Conservation (phyloP, 2,329 filamentous ascomycete species). For the Akanthomyces uredinophilus region DNA sequence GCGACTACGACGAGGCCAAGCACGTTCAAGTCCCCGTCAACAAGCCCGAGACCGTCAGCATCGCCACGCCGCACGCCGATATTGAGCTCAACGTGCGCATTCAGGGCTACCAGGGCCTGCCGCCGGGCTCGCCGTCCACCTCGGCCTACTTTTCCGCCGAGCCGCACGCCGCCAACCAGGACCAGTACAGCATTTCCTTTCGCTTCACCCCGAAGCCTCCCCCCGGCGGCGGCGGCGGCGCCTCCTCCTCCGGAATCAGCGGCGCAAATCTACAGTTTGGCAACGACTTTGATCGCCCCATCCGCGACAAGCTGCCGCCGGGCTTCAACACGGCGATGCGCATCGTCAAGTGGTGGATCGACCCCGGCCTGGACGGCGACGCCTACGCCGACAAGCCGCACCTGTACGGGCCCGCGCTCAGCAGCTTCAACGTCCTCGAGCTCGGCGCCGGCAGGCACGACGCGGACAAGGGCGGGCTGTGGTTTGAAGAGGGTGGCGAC, state of each 20-base stretch:
- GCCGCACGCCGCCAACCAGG: constrained; percentile 58
- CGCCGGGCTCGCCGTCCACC: constrained; percentile 60
- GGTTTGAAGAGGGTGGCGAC: constrained; percentile 63
- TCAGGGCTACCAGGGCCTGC: constrained; percentile 63
- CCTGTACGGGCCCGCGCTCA: constrained; percentile 76
- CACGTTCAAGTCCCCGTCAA: constrained; percentile 77
- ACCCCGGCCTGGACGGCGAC: constrained; percentile 86
- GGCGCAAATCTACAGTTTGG: constrained; percentile 80
- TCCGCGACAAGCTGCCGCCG: constrained; percentile 77
- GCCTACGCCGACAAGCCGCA: constrained; percentile 82
- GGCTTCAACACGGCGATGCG: constrained; percentile 81
- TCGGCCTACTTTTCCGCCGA: constrained; percentile 72
- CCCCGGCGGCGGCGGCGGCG: no score
- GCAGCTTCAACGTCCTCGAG: constrained; percentile 71
- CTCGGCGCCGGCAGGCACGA: constrained; percentile 53
- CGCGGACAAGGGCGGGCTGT: constrained; percentile 44
- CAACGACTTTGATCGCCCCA: constrained; percentile 91
- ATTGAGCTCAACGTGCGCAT: constrained; percentile 71
- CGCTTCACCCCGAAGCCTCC: constrained; percentile 56
- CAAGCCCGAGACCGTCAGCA: constrained; percentile 52
- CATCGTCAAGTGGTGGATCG: constrained; percentile 84
- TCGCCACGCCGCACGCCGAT: constrained; percentile 60
- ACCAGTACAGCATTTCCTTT: constrained; percentile 83
- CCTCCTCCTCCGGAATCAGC: constrained; percentile 43
- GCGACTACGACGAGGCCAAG: constrained; percentile 65